Conservation (phyloP, 495 filamentous ascomycete genomes). For the Hyphodiscus hymeniophilus region DNA sequence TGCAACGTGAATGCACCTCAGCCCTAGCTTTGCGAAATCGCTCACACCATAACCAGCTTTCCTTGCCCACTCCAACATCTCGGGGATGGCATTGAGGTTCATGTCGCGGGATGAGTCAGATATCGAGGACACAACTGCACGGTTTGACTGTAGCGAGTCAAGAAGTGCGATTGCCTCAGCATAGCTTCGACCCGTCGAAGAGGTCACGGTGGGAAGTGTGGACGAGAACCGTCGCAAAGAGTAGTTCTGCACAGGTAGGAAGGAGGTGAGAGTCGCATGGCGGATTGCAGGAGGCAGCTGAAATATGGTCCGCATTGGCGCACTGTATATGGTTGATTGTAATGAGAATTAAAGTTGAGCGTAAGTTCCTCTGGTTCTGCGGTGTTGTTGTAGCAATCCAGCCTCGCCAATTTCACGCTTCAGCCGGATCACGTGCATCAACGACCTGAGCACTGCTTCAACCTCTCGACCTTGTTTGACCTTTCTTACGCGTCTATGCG, state of each 20-base stretch:
- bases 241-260: background rate
- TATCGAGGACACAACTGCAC: slow-evolving; percentile 41
- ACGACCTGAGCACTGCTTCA: too few relatives aligned
- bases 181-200: slow-evolving; percentile 20
- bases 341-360: too few relatives aligned
- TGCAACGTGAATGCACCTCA: slow-evolving; percentile 42
- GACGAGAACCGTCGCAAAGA: background rate
- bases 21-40: slow-evolving; percentile 22
- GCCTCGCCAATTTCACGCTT: too few relatives aligned
- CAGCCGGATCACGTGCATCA: too few relatives aligned
- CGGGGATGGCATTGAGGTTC: slow-evolving; percentile 72
- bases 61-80: slow-evolving; percentile 73
- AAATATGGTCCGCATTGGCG: slow-evolving; percentile 1
- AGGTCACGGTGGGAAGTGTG: background rate
- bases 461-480: too few relatives aligned
- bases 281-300: slow-evolving; percentile 2
- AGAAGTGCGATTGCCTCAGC: slow-evolving; percentile 39
- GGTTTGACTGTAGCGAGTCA: slow-evolving; percentile 71
- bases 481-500: too few relatives aligned
- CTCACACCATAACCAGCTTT: slow-evolving; percentile 58
- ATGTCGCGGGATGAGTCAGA: slow-evolving; percentile 32
- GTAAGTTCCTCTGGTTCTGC: too few relatives aligned
- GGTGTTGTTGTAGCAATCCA: too few relatives aligned
- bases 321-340: background rate
- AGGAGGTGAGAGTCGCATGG: background rate